These are phyloP conservation scores for Ceratopteris richardii DNA, from an alignment of 75 land plant genomes.

Conservation along the genomic window DNA sequence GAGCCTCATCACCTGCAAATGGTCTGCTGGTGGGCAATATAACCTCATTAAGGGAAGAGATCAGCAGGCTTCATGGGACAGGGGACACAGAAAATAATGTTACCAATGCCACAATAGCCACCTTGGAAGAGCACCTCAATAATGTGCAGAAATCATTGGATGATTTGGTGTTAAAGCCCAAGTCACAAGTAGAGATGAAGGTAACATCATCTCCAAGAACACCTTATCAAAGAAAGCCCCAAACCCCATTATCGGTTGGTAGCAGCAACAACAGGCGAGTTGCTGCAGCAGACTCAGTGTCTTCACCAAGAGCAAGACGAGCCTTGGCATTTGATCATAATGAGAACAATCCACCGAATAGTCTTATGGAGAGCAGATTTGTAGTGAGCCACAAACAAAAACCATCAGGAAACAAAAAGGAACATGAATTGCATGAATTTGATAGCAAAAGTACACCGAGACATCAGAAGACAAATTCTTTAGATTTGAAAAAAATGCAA, in stretches of 20 bases:
- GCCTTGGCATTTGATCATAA: constrained; percentile 21
- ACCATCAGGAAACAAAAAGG: not conserved
- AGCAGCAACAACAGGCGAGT: no score
- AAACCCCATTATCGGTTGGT: not conserved
- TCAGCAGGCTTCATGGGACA: constrained; percentile 62
- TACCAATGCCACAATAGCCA: constrained; percentile 5
- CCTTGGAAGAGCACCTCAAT: constrained; percentile 19
- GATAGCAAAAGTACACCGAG: constrained; percentile 53
- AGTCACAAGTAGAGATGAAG: constrained; percentile 16
- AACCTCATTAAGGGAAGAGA: constrained; percentile 46
- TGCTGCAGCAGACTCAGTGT: no score
- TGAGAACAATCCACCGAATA: constrained; percentile 53
- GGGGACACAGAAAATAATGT: constrained; percentile 21
- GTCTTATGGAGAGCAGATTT: constrained; percentile 8
- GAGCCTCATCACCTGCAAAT: not conserved
- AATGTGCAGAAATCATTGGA: constrained; percentile 20
- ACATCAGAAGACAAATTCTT: constrained; percentile 72
- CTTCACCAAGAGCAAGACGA: constrained; percentile 3
- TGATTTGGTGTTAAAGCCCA: constrained; percentile 20
- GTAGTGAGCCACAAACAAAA: constrained; percentile 6
- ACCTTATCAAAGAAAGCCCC: not conserved
- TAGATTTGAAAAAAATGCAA: constrained; percentile 91
- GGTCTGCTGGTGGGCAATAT: not conserved
- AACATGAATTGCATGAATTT: constrained; percentile 21
- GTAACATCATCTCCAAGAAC: not conserved